Conservation (phyloP, 2,329 filamentous ascomycete species). For the Phaeosphaeria sp. region DNA sequence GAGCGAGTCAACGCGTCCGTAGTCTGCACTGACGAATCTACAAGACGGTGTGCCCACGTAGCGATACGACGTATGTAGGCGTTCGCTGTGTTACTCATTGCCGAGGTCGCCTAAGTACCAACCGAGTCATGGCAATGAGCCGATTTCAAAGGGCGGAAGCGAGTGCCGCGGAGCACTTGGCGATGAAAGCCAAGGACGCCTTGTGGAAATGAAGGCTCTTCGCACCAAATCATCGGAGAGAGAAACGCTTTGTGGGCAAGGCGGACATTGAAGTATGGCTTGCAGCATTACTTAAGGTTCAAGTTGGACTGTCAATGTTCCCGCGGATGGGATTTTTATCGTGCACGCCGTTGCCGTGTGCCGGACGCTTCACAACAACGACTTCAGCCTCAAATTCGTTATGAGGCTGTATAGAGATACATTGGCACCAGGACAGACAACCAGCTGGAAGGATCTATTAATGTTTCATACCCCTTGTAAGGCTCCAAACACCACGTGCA, state of each 20-base stretch:
- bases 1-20: not conserved
- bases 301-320: too few relatives aligned
- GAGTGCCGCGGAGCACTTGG: conserved; percentile 2
- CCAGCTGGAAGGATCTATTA: too few relatives aligned
- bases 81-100: not conserved
- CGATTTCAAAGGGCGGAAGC: not conserved
- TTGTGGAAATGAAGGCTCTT: conserved; percentile 15
- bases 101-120: not conserved
- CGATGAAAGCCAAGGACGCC: conserved; percentile 2
- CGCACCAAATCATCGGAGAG: conserved; percentile 6
- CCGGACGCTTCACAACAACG: too few relatives aligned
- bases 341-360: too few relatives aligned
- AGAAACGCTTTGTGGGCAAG: not conserved
- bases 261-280: not conserved
- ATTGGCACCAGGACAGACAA: too few relatives aligned
- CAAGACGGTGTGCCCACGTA: not conserved
- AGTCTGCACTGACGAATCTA: not conserved
- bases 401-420: too few relatives aligned
- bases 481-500: too few relatives aligned
- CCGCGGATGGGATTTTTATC: too few relatives aligned
- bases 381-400: too few relatives aligned
- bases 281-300: too few relatives aligned
- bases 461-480: too few relatives aligned
- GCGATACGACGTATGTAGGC: not conserved
- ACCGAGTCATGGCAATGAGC: not conserved